Evolutionary conservation across 345 rosid species (phyloP).

Genomic region (Euphorbia pulcherrima): DNA sequence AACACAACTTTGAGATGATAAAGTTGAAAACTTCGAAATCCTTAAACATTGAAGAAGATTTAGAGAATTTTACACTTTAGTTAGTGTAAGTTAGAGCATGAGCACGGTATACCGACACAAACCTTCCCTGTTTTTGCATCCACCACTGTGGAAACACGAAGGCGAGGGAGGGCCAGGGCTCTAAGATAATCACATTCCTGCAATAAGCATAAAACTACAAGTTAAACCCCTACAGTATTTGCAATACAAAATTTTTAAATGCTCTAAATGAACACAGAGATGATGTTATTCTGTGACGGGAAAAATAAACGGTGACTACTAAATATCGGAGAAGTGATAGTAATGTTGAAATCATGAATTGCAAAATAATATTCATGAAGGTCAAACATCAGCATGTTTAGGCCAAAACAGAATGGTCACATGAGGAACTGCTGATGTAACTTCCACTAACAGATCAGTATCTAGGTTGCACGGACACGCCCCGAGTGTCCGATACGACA

Average conservation of each 20-base stretch:
- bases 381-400: background rate
- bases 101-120: slow-evolving; percentile 12
- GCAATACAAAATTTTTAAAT: slow-evolving; percentile 6
- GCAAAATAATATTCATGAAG: background rate
- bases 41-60: background rate
- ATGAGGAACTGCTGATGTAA: background rate
- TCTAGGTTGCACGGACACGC: no score
- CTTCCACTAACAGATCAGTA: background rate
- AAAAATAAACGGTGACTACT: background rate
- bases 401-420: background rate
- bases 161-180: slow-evolving; percentile 76
- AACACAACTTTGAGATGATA: background rate
- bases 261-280: background rate
- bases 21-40: background rate
- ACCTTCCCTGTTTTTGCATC: slow-evolving; percentile 92
- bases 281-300: background rate
- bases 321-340: background rate
- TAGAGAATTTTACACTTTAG: background rate
- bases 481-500: no score
- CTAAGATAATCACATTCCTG: slow-evolving; percentile 96
- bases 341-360: background rate
- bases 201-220: slow-evolving; percentile 20
- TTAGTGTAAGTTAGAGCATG: background rate
- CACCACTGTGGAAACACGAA: slow-evolving; percentile 77
- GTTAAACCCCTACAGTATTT: background rate